phyloP scores from a whole-genome alignment of 306 rosid genomes.

The Glycine tomentella region DNA sequence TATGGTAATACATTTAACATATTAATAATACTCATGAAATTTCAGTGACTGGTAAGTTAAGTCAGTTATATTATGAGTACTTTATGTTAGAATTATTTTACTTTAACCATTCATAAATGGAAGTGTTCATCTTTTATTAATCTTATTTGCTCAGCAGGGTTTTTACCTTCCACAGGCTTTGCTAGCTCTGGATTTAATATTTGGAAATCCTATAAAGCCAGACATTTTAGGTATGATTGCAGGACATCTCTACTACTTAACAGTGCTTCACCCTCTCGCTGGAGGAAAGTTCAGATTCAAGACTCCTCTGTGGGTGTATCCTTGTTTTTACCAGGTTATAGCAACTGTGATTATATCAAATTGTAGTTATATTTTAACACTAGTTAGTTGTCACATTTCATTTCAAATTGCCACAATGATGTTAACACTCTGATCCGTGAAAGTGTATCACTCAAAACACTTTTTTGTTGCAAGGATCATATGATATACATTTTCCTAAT shows the following conservation, averaged over 20 bases:
- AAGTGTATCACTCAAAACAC: not conserved
- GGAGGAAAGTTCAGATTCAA: constrained; percentile 66
- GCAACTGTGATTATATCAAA: not conserved
- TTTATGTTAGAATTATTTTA: not conserved
- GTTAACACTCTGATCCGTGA: not conserved
- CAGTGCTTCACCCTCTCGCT: constrained; percentile 80
- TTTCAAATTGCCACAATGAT: not conserved
- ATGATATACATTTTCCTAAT: no score
- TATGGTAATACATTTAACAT: no score
- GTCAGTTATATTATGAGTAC: not conserved
- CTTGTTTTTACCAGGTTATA: constrained; percentile 30
- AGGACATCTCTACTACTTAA: constrained; percentile 79
- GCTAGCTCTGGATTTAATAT: constrained; percentile 59
- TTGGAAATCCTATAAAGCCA: constrained; percentile 60
- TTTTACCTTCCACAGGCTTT: constrained; percentile 81
- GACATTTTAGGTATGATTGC: constrained; percentile 65
- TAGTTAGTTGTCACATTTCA: not conserved
- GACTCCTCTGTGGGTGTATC: constrained; percentile 82
- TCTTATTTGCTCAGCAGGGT: constrained; percentile 49
- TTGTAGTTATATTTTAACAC: not conserved
- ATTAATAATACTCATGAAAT: not conserved
- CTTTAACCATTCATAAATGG: not conserved
- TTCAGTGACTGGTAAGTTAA: not conserved
- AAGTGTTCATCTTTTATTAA: not conserved
- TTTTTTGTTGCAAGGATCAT: no score